Percentiles rank a stretch among this genome's conserved stretches.
These are phyloP conservation scores for Niveomyces coronatus DNA, from an alignment of 2,329 filamentous ascomycete genomes.

Conservation along the genomic window DNA sequence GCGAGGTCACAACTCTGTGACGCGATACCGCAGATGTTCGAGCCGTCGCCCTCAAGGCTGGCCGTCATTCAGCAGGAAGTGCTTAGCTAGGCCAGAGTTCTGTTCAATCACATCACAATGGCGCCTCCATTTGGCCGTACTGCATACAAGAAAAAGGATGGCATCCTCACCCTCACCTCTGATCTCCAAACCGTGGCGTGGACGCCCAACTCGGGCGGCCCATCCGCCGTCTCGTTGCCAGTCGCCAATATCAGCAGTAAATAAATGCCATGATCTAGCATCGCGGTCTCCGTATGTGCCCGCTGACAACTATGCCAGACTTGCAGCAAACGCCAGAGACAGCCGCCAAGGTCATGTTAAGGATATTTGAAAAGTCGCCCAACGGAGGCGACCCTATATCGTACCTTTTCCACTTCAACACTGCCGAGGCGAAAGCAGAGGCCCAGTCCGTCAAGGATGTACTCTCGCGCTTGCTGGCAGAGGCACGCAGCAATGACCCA, in stretches of 20 bases:
- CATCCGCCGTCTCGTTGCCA: slow-evolving; percentile 56
- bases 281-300: background rate
- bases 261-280: slow-evolving; percentile 18
- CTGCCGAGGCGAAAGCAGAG: slow-evolving; percentile 66
- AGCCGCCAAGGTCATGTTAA: slow-evolving; percentile 86
- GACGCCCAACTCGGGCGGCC: slow-evolving; percentile 58
- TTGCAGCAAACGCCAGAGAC: slow-evolving; percentile 88
- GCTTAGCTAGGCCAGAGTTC: too few species aligned
- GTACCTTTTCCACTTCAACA: slow-evolving; percentile 86
- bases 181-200: slow-evolving; percentile 71
- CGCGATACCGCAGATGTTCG: too few species aligned
- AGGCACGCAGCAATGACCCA: slow-evolving; percentile 48
- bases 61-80: too few species aligned
- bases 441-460: slow-evolving; percentile 77
- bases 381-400: slow-evolving; percentile 50
- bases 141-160: slow-evolving; percentile 94
- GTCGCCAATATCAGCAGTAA: slow-evolving; percentile 75
- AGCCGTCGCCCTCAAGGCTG: too few species aligned
- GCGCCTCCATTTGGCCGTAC: slow-evolving; percentile 54
- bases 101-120: slow-evolving; percentile 33
- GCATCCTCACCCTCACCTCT: slow-evolving; percentile 62
- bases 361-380: slow-evolving; percentile 68
- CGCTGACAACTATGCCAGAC: slow-evolving; percentile 41
- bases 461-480: slow-evolving; percentile 67
- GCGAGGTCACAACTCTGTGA: too few species aligned